These are phyloP conservation scores for Paramecium tetraurelia DNA, from an alignment of 73 alveolate genomes.

Conservation along the genomic window DNA sequence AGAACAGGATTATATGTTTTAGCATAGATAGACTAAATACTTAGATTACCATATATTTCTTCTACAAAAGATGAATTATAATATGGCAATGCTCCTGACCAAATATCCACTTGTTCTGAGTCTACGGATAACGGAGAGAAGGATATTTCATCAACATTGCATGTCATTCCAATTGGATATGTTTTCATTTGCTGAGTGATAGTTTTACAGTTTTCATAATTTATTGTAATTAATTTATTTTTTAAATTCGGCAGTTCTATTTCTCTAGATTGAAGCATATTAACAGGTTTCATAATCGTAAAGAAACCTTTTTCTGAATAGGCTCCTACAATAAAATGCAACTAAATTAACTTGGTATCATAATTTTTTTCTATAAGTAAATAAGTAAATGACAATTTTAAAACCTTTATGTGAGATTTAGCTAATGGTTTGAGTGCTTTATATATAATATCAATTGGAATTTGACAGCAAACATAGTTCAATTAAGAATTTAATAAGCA, in stretches of 20 bases:
- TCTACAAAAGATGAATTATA: neutral
- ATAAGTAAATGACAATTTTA: neutral
- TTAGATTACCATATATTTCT: neutral
- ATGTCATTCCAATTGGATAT: neutral
- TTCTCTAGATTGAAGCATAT: neutral
- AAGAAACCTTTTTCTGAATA: neutral
- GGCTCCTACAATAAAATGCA: neutral
- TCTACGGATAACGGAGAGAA: neutral
- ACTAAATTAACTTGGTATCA: neutral
- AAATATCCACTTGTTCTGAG: neutral
- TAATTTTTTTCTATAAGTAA: neutral
- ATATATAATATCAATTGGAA: neutral
- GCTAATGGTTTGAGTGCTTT: neutral
- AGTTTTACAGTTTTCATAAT: neutral
- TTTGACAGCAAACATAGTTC: neutral
- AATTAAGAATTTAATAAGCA: neutral
- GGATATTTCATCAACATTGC: neutral
- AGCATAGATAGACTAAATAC: neutral
- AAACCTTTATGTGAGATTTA: neutral
- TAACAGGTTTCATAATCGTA: neutral
- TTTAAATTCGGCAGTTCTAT: neutral
- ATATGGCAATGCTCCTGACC: neutral
- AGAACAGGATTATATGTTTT: neutral
- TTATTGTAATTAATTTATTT: neutral
- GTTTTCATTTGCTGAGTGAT: neutral